These are phyloP conservation scores for Podospora didyma DNA, from an alignment of 495 filamentous ascomycete genomes.

Conservation along the genomic window DNA sequence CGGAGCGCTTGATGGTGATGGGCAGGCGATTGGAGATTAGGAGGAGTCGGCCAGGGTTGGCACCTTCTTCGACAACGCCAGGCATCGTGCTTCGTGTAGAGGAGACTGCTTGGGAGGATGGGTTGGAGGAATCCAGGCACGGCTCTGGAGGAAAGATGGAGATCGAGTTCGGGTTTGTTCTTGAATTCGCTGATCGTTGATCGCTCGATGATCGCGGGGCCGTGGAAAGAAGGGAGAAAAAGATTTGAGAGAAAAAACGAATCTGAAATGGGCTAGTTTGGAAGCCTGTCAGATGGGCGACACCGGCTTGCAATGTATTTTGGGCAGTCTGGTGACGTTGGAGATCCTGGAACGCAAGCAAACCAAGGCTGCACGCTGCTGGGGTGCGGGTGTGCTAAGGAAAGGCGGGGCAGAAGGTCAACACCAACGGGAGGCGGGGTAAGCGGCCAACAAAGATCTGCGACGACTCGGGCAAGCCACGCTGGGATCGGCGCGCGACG, in stretches of 20 bases:
- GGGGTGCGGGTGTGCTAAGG: conserved; percentile 3
- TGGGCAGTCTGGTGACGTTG: not conserved
- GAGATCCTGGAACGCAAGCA: not conserved
- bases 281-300: not conserved
- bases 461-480: not conserved
- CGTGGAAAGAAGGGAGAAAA: too few species aligned
- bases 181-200: too few species aligned
- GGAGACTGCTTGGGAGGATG: not conserved
- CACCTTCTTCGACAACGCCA: conserved; percentile 14
- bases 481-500: not conserved
- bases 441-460: not conserved
- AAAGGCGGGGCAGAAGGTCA: conserved; percentile 23
- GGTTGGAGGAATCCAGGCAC: not conserved
- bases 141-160: too few species aligned
- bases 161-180: too few species aligned
- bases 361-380: not conserved
- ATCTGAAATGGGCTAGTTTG: not conserved
- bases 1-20: conserved; percentile 88
- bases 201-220: too few species aligned
- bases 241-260: too few species aligned
- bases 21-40: conserved; percentile 91
- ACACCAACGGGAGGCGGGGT: conserved; percentile 19
- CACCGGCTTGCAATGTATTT: not conserved
- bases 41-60: conserved; percentile 52
- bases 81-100: conserved; percentile 25